Evolutionary conservation across 306 rosid species (phyloP).

Genomic region (Comarum palustre): DNA sequence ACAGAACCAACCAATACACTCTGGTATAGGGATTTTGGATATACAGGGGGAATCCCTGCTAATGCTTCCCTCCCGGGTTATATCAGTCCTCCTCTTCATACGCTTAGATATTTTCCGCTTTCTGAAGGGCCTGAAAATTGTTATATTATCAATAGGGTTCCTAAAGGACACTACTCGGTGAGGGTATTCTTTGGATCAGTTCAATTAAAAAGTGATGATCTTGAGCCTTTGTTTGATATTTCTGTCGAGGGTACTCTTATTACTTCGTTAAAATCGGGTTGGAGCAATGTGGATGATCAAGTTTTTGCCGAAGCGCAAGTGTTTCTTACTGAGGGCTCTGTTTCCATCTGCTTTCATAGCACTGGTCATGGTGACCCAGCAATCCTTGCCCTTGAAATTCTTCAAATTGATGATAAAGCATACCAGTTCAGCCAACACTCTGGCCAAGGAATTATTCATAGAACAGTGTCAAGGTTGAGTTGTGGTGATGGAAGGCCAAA

Average conservation of each 20-base stretch:
- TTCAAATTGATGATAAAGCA: constrained; percentile 69
- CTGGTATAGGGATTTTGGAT: constrained; percentile 87
- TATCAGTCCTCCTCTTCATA: constrained; percentile 65
- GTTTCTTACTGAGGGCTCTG: constrained; percentile 61
- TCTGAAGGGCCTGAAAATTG: constrained; percentile 89
- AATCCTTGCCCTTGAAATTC: constrained; percentile 86
- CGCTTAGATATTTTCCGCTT: constrained; percentile 78
- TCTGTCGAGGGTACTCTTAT: constrained; percentile 85
- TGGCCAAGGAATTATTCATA: constrained; percentile 57
- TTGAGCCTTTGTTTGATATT: constrained; percentile 78
- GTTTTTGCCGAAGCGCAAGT: constrained; percentile 68
- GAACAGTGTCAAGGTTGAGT: constrained; percentile 72
- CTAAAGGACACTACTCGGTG: constrained; percentile 78
- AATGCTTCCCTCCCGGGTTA: constrained; percentile 66
- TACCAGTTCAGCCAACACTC: constrained; percentile 55
- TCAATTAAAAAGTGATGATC: constrained; percentile 40
- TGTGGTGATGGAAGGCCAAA: constrained; percentile 76
- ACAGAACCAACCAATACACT: constrained; percentile 67
- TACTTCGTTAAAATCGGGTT: constrained; percentile 74
- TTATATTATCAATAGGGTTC: constrained; percentile 61
- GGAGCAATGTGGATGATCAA: constrained; percentile 76
- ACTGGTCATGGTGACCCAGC: constrained; percentile 99
- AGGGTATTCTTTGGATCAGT: constrained; percentile 80
- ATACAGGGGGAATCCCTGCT: constrained; percentile 83
- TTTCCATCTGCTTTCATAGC: constrained; percentile 86